phyloP scores from a whole-genome alignment of 345 rosid genomes.

The Eucalyptus cloeziana region DNA sequence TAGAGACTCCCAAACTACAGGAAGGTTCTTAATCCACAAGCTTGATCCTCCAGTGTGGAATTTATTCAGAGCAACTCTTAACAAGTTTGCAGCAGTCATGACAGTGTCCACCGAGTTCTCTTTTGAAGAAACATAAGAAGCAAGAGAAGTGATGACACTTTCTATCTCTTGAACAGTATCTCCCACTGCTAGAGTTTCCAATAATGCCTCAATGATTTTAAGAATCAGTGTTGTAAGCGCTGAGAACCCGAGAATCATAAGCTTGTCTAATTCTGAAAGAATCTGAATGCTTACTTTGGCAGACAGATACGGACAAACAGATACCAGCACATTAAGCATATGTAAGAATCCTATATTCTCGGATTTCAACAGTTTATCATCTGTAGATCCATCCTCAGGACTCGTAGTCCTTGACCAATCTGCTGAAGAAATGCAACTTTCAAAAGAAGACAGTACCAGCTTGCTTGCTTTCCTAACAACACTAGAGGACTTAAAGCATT shows the following conservation, averaged over 20 bases:
- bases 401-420: constrained; percentile 9
- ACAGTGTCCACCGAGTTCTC: constrained; percentile 59
- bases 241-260: constrained; percentile 39
- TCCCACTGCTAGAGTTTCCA: constrained; percentile 27
- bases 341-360: constrained; percentile 60
- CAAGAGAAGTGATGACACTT: constrained; percentile 31
- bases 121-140: constrained; percentile 36
- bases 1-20: constrained; percentile 38
- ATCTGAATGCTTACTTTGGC: constrained; percentile 28
- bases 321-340: constrained; percentile 58
- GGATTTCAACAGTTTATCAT: constrained; percentile 16
- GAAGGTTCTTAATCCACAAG: constrained; percentile 29
- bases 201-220: constrained; percentile 41
- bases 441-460: constrained; percentile 27
- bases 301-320: constrained; percentile 37
- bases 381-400: constrained; percentile 28
- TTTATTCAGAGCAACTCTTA: constrained; percentile 41
- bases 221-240: constrained; percentile 47
- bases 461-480: constrained; percentile 60
- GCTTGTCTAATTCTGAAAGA: constrained; percentile 38
- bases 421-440: constrained; percentile 25
- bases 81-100: constrained; percentile 35
- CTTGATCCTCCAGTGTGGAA: constrained; percentile 23
- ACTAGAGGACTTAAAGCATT: constrained; percentile 22
- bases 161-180: constrained; percentile 30